A percentile compares a stretch with the other conserved stretches of the same genome.
These are phyloP conservation scores for Vitis hybrid DNA, from an alignment of 177 flowering plant genomes.

Conservation along the genomic window DNA sequence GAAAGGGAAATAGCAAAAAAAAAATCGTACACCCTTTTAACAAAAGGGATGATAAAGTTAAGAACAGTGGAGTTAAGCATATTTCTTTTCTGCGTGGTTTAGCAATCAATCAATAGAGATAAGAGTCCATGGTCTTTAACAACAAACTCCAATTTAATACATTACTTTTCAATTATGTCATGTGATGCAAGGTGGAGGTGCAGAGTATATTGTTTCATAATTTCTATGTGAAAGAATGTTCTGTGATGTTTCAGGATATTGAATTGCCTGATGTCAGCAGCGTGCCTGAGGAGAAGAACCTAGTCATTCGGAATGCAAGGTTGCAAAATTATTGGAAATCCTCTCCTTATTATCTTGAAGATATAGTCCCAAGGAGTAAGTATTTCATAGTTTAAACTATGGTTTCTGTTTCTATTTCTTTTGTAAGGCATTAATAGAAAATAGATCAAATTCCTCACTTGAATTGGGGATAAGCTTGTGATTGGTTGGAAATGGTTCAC, in stretches of 20 bases:
- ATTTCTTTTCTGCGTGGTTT: too few species aligned
- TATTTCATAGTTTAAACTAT: background rate
- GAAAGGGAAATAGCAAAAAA: too few species aligned
- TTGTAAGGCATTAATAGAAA: background rate
- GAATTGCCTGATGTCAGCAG: constrained; percentile 25
- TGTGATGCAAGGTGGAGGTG: too few species aligned
- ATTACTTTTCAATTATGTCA: background rate
- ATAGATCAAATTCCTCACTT: background rate
- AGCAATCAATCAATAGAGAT: too few species aligned
- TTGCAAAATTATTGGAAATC: constrained; percentile 28
- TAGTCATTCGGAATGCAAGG: constrained; percentile 15
- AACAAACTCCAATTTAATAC: too few species aligned
- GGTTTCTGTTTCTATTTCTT: background rate
- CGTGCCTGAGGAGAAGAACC: constrained; percentile 19
- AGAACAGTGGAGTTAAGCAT: too few species aligned
- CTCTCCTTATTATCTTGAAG: constrained; percentile 36
- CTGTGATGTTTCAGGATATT: constrained; percentile 13
- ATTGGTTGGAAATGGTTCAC: background rate
- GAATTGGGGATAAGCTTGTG: background rate
- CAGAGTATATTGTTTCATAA: background rate
- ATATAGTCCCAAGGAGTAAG: constrained; percentile 22
- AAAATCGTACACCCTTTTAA: too few species aligned
- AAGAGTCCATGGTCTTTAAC: too few species aligned
- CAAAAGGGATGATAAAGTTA: too few species aligned
- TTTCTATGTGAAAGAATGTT: background rate